These are phyloP conservation scores for Phytopythium litorale DNA, from an alignment of 352 stramenopile species.

Conservation along the genomic window DNA sequence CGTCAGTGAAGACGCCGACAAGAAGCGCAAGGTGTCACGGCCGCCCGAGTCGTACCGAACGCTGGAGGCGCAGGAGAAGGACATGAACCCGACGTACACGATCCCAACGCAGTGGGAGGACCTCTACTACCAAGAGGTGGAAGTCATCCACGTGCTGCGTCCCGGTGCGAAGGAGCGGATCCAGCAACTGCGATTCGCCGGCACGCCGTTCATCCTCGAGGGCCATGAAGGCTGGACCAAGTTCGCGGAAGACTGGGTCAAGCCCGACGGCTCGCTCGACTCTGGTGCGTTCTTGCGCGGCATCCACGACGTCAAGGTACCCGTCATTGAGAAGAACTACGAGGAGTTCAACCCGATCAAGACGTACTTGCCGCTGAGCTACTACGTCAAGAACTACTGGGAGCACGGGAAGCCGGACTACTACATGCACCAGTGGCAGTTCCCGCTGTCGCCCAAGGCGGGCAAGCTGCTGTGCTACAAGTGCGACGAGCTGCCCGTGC, in stretches of 20 bases:
- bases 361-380: conserved; percentile 54
- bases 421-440: conserved; percentile 96
- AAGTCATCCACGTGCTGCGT: conserved; percentile 64
- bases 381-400: conserved; percentile 85
- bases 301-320: conserved; percentile 77
- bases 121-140: conserved; percentile 54
- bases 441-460: conserved; percentile 76
- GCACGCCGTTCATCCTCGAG: conserved; percentile 71
- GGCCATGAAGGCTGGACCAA: conserved; percentile 59
- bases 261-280: conserved; percentile 49
- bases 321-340: conserved; percentile 76
- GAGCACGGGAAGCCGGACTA: conserved; percentile 74
- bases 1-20: conserved; percentile 7
- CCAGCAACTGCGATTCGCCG: conserved; percentile 56
- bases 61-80: conserved; percentile 24
- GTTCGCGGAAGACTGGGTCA: conserved; percentile 63
- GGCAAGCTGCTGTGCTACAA: conserved; percentile 81
- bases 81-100: conserved; percentile 54
- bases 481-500: conserved; percentile 83
- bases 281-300: conserved; percentile 54
- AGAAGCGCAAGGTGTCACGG: conserved; percentile 10
- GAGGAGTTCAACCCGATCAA: conserved; percentile 77
- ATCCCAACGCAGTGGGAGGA: conserved; percentile 72
- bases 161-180: conserved; percentile 49
- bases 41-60: conserved; percentile 14